Evolutionary conservation across 2,329 filamentous ascomycete species (phyloP).

Genomic region (Fusarium luffae): DNA sequence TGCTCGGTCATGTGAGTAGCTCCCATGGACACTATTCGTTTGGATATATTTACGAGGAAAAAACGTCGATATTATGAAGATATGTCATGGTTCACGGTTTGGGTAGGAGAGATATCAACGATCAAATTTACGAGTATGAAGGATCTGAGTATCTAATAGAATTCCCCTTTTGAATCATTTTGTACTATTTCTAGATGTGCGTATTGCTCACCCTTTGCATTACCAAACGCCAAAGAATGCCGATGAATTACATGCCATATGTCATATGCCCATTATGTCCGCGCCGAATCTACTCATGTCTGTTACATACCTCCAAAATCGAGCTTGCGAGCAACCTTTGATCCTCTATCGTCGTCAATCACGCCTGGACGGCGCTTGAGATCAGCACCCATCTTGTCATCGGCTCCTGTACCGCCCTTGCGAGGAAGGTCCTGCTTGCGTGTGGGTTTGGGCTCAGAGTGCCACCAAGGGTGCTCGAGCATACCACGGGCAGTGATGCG

Average conservation of each 20-base stretch:
- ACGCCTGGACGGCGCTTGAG: slow-evolving; percentile 78
- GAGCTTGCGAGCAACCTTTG: slow-evolving; percentile 84
- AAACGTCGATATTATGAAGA: slow-evolving; percentile 27
- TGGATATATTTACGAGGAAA: slow-evolving; percentile 24
- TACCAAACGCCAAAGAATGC: slow-evolving; percentile 32
- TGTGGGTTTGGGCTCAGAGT: slow-evolving; percentile 83
- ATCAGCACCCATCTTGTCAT: slow-evolving; percentile 83
- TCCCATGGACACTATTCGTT: background rate
- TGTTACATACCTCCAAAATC: slow-evolving; percentile 71
- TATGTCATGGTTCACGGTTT: slow-evolving; percentile 21
- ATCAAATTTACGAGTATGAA: slow-evolving; percentile 29
- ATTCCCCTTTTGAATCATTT: background rate
- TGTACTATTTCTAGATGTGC: slow-evolving; percentile 2
- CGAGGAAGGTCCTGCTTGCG: slow-evolving; percentile 82
- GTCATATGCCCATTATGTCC: background rate
- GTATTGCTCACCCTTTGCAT: background rate
- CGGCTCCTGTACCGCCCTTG: slow-evolving; percentile 76
- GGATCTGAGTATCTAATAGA: slow-evolving; percentile 21
- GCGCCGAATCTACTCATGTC: background rate
- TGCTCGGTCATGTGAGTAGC: slow-evolving; percentile 80
- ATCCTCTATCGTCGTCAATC: slow-evolving; percentile 73
- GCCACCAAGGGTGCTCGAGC: slow-evolving; percentile 88
- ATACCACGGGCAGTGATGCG: slow-evolving; percentile 81
- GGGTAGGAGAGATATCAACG: slow-evolving; percentile 12
- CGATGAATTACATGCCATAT: slow-evolving; percentile 5